Evolutionary conservation across 192 early-diverging fungal genomes (phyloP).

Genomic region (Borealophlyctis nickersoniae): DNA sequence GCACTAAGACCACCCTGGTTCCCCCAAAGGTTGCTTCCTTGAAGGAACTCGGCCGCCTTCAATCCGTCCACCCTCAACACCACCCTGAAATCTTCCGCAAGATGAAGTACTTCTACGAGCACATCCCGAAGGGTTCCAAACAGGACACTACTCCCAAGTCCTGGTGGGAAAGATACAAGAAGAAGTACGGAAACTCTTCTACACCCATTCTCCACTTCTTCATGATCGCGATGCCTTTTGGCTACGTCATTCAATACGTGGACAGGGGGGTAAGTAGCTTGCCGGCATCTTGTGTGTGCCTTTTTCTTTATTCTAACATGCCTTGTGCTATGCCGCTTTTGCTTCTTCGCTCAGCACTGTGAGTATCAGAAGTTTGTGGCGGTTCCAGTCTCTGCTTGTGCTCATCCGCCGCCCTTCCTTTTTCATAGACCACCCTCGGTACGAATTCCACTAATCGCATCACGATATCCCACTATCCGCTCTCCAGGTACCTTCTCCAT

Average conservation of each 20-base stretch:
- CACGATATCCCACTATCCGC: not conserved
- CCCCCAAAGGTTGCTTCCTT: conserved; percentile 47
- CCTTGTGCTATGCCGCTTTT: not conserved
- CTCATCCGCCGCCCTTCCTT: not conserved
- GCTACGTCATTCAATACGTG: not conserved
- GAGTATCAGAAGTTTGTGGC: too few species aligned
- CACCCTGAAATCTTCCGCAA: conserved; percentile 50
- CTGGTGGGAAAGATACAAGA: conserved; percentile 44
- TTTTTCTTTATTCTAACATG: not conserved
- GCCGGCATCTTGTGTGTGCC: not conserved
- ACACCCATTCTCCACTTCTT: conserved; percentile 54
- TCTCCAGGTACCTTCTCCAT: too few species aligned
- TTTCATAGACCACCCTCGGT: conserved; percentile 43
- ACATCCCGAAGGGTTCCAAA: conserved; percentile 46
- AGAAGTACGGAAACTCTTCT: conserved; percentile 44
- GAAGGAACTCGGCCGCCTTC: conserved; percentile 47
- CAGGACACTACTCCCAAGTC: conserved; percentile 26
- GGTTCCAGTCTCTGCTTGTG: too few species aligned
- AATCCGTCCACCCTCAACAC: conserved; percentile 45
- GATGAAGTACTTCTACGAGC: conserved; percentile 51
- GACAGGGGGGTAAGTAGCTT: not conserved
- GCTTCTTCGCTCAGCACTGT: conserved; percentile 29
- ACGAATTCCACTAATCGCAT: conserved; percentile 46
- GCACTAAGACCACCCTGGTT: conserved; percentile 44
- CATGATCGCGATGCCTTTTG: conserved; percentile 40